These are phyloP conservation scores for Blechomonas ayalai DNA, from an alignment of 208 protist species.

Conservation along the genomic window DNA sequence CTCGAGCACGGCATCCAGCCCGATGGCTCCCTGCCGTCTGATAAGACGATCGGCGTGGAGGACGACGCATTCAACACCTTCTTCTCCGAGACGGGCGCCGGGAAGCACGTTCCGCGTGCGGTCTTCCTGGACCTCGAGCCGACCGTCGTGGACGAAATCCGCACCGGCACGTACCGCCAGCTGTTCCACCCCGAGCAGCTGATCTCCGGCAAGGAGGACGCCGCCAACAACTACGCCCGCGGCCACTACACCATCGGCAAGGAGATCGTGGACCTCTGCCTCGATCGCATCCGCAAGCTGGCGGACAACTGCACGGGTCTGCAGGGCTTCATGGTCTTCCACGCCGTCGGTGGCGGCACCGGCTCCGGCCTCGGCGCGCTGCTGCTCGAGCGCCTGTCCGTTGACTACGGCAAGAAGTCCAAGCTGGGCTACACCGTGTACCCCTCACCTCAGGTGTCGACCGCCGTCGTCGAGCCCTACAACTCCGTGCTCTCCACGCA, in stretches of 20 bases:
- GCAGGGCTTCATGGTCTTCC: slow-evolving; percentile 98
- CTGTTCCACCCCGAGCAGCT: slow-evolving; percentile 97
- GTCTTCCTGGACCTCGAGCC: slow-evolving; percentile 97
- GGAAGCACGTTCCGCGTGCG: slow-evolving; percentile 93
- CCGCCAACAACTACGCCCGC: slow-evolving; percentile 98
- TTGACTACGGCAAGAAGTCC: slow-evolving; percentile 98
- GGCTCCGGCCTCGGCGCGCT: slow-evolving; percentile 97
- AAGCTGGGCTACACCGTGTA: slow-evolving; percentile 95
- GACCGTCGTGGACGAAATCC: slow-evolving; percentile 96
- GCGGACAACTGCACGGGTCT: slow-evolving; percentile 97
- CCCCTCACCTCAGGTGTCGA: slow-evolving; percentile 95
- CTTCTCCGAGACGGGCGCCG: slow-evolving; percentile 90
- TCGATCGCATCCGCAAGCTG: slow-evolving; percentile 96
- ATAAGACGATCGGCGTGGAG: slow-evolving; percentile 78
- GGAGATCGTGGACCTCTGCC: slow-evolving; percentile 92
- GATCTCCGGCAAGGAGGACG: slow-evolving; percentile 97
- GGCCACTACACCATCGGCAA: slow-evolving; percentile 98
- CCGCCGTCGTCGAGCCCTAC: slow-evolving; percentile 96
- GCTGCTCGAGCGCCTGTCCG: slow-evolving; percentile 95
- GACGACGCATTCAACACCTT: slow-evolving; percentile 95
- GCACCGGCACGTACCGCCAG: slow-evolving; percentile 91
- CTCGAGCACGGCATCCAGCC: slow-evolving; percentile 89
- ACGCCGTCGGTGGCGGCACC: slow-evolving; percentile 98
- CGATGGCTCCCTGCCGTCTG: slow-evolving; percentile 83
- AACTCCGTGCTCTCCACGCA: slow-evolving; percentile 95